Conservation (phyloP, 345 rosid species). For the Carallia brachiata region DNA sequence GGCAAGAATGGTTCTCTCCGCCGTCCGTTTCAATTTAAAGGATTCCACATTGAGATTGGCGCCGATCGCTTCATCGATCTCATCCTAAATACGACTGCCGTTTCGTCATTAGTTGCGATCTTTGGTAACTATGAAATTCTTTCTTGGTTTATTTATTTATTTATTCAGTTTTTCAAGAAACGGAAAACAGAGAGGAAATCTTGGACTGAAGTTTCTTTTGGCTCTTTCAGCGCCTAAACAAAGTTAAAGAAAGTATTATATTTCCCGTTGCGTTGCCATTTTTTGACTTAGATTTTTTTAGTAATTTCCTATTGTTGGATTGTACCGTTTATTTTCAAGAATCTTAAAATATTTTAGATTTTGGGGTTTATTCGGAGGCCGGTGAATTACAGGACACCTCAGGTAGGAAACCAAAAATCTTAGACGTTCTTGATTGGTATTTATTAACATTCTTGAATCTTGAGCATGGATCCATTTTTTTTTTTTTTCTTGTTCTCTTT, state of each 20-base stretch:
- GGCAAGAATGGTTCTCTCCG: constrained; percentile 58
- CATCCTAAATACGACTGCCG: constrained; percentile 87
- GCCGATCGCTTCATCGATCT: constrained; percentile 82
- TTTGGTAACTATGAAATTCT: constrained; percentile 49
- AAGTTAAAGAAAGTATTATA: too few relatives aligned
- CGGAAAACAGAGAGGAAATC: too few relatives aligned
- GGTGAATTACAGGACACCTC: constrained; percentile 84
- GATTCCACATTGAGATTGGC: constrained; percentile 80
- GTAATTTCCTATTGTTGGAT: neutral
- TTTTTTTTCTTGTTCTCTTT: neutral
- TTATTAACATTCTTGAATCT: neutral
- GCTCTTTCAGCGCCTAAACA: too few relatives aligned
- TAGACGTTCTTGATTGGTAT: constrained; percentile 92
- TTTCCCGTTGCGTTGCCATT: too few relatives aligned
- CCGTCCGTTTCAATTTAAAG: constrained; percentile 59
- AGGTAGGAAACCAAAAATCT: constrained; percentile 87
- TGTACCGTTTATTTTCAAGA: neutral
- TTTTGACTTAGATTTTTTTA: neutral
- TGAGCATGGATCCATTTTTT: neutral
- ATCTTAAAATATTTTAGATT: constrained; percentile 34
- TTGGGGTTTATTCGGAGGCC: constrained; percentile 94
- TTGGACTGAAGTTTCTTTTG: too few relatives aligned
- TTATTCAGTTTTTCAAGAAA: too few relatives aligned
- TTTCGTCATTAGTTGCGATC: constrained; percentile 74
- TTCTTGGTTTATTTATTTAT: too few relatives aligned